Percentiles rank a stretch among this genome's conserved stretches.
Evolutionary conservation across 2,329 filamentous ascomycete species (phyloP).

Genomic region (Pseudogymnoascus sp.): DNA sequence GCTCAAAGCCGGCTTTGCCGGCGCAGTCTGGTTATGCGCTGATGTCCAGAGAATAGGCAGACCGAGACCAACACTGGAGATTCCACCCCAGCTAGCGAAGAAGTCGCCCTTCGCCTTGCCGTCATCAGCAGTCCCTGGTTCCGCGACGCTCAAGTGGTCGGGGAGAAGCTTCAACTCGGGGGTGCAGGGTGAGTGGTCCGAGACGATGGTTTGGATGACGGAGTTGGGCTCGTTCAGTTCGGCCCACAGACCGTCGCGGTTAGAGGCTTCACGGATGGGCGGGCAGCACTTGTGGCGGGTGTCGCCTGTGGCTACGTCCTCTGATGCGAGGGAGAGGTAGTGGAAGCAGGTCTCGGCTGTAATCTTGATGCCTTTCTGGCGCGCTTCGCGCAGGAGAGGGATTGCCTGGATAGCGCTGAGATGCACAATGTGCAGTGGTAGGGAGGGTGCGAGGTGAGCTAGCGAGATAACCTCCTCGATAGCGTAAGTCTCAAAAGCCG

Average conservation of each 20-base stretch:
- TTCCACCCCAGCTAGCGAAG: slow-evolving; percentile 93
- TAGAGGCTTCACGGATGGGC: slow-evolving; percentile 57
- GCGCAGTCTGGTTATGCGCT: slow-evolving; percentile 32
- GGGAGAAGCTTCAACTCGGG: slow-evolving; percentile 88
- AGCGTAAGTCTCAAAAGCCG: slow-evolving; percentile 84
- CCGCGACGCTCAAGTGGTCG: slow-evolving; percentile 35
- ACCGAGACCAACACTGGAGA: slow-evolving; percentile 87
- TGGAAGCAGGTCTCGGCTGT: slow-evolving; percentile 74
- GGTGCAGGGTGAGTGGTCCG: slow-evolving; percentile 93
- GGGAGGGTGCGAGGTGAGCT: slow-evolving; percentile 68
- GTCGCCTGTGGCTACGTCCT: slow-evolving; percentile 59
- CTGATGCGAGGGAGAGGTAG: slow-evolving; percentile 62
- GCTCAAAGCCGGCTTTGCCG: slow-evolving; percentile 29
- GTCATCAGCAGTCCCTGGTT: slow-evolving; percentile 30
- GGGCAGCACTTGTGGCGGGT: slow-evolving; percentile 70
- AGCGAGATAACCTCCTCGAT: slow-evolving; percentile 79
- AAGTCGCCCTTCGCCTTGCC: slow-evolving; percentile 64
- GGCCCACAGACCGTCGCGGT: slow-evolving; percentile 63
- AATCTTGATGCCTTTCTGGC: slow-evolving; percentile 56
- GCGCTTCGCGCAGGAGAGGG: slow-evolving; percentile 56
- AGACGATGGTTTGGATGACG: slow-evolving; percentile 86
- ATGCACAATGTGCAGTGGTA: slow-evolving; percentile 83
- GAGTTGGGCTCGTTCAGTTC: slow-evolving; percentile 67
- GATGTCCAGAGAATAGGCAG: slow-evolving; percentile 72
- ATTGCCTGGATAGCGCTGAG: slow-evolving; percentile 63